Evolutionary conservation across 73 alveolate genomes (phyloP).

Genomic region (Effrenium voratum): DNA sequence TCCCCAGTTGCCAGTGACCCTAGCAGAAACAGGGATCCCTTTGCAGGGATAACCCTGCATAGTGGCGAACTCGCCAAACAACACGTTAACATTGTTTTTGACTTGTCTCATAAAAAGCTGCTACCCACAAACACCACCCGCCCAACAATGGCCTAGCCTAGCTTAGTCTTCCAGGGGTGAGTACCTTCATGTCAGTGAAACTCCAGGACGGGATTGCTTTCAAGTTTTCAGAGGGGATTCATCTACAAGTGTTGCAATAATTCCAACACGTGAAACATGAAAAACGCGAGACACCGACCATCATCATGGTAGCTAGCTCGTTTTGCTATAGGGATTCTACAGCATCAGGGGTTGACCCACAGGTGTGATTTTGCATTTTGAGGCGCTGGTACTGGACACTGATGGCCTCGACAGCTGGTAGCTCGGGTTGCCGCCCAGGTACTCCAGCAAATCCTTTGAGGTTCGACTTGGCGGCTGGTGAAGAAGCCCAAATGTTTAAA

Average conservation of each 20-base stretch:
- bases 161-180: too few relatives aligned
- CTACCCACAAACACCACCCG: too few relatives aligned
- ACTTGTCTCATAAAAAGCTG: too few relatives aligned
- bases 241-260: neutral
- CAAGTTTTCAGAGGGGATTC: neutral
- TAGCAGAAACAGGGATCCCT: too few relatives aligned
- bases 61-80: too few relatives aligned
- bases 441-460: slow-evolving; percentile 12
- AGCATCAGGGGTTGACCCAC: neutral
- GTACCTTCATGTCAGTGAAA: too few relatives aligned
- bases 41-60: too few relatives aligned
- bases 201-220: neutral
- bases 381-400: slow-evolving; percentile 31
- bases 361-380: neutral
- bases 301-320: neutral
- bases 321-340: neutral
- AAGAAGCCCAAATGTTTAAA: too few relatives aligned
- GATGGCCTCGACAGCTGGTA: slow-evolving; percentile 73
- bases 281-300: neutral
- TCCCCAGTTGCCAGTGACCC: too few relatives aligned
- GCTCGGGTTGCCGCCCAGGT: neutral
- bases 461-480: too few relatives aligned
- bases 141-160: too few relatives aligned
- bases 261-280: neutral
- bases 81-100: too few relatives aligned